These are phyloP conservation scores for Populus tomentosa DNA, from an alignment of 441 rosid genomes.

Conservation along the genomic window DNA sequence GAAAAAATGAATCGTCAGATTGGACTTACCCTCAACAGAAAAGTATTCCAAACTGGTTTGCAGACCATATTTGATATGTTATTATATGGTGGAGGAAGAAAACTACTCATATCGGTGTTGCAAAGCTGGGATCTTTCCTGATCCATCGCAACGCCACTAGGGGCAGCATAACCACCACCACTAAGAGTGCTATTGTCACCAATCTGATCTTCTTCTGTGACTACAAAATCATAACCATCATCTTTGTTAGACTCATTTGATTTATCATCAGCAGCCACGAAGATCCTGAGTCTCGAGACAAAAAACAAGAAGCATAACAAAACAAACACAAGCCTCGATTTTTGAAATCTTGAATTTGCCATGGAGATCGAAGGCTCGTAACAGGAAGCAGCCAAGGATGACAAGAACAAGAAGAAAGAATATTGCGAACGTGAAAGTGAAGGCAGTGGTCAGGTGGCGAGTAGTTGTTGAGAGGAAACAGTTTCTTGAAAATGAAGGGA, in stretches of 20 bases:
- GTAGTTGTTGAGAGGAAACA: slow-evolving; percentile 38
- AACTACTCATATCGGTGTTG: slow-evolving; percentile 36
- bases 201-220: slow-evolving; percentile 10
- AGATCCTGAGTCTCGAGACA: slow-evolving; percentile 16
- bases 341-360: slow-evolving; percentile 31
- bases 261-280: slow-evolving; percentile 16
- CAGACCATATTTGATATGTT: slow-evolving; percentile 62
- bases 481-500: slow-evolving; percentile 48
- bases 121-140: slow-evolving; percentile 46
- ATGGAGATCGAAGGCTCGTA: slow-evolving; percentile 22
- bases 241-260: not conserved
- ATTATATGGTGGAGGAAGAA: slow-evolving; percentile 83
- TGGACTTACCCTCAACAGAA: slow-evolving; percentile 63
- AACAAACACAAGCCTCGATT: slow-evolving; percentile 10
- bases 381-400: slow-evolving; percentile 6
- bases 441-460: slow-evolving; percentile 6
- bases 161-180: slow-evolving; percentile 2
- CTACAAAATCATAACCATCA: not conserved
- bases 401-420: slow-evolving; percentile 21
- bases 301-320: slow-evolving; percentile 32
- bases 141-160: slow-evolving; percentile 6
- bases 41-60: slow-evolving; percentile 74
- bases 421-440: slow-evolving; percentile 14
- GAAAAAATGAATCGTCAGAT: not conserved
- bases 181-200: not conserved